phyloP scores from a whole-genome alignment of 495 filamentous ascomycete species.

The Apiosordaria backusii region DNA sequence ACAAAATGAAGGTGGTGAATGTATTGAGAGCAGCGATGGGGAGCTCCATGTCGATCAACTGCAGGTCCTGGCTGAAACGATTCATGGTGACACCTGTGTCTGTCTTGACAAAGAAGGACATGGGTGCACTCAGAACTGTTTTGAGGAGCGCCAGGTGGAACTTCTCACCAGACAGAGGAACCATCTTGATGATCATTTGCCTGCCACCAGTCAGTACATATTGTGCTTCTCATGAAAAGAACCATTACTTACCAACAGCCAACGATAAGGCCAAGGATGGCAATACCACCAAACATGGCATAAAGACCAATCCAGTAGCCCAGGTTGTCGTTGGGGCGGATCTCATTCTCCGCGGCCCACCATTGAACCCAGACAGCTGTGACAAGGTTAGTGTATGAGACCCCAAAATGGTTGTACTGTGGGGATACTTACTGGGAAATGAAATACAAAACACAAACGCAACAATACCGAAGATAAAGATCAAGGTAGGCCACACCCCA shows the following conservation, averaged over 20 bases:
- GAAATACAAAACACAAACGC: constrained; percentile 29
- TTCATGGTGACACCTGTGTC: constrained; percentile 34
- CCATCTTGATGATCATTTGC: constrained; percentile 33
- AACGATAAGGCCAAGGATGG: constrained; percentile 24
- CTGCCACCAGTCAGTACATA: constrained; percentile 7
- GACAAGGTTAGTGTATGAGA: neutral
- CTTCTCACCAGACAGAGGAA: constrained; percentile 26
- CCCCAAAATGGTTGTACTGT: no score
- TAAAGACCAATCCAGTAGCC: constrained; percentile 33
- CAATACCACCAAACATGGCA: constrained; percentile 23
- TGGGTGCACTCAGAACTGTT: constrained; percentile 31
- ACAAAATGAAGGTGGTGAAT: constrained; percentile 24
- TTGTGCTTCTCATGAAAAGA: neutral
- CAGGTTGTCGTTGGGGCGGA: constrained; percentile 23
- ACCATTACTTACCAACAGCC: constrained; percentile 25
- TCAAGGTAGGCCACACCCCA: constrained; percentile 42
- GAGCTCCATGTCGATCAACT: constrained; percentile 58
- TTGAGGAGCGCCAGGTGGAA: constrained; percentile 28
- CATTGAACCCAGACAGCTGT: constrained; percentile 31
- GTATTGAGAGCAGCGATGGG: constrained; percentile 35
- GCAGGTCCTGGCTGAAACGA: constrained; percentile 58
- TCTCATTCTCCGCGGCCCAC: constrained; percentile 31
- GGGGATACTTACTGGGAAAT: constrained; percentile 30
- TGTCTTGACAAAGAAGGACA: constrained; percentile 32
- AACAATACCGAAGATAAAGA: constrained; percentile 39